Conservation (phyloP, 2,329 filamentous ascomycete genomes). For the Nannizziopsis barbatae region DNA sequence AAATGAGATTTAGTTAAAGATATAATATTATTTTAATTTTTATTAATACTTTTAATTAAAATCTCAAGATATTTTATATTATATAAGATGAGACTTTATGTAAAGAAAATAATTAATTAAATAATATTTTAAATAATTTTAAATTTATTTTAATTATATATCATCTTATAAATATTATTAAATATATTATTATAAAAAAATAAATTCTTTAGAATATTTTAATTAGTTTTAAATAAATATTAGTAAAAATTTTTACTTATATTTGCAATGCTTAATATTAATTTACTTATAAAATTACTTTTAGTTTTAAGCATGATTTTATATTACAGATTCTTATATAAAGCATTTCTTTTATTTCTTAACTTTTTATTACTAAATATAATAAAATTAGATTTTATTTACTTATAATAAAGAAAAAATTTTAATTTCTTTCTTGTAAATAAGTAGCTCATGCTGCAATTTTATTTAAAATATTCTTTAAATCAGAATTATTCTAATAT, state of each 20-base stretch:
- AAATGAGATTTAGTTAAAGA: slow-evolving; percentile 29
- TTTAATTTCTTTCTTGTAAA: neutral
- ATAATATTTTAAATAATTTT: slow-evolving; percentile 29
- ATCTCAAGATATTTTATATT: slow-evolving; percentile 23
- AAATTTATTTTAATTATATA: slow-evolving; percentile 26
- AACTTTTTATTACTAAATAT: slow-evolving; percentile 33
- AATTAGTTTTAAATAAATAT: slow-evolving; percentile 24
- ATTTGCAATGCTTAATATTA: slow-evolving; percentile 22
- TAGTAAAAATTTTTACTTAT: slow-evolving; percentile 24
- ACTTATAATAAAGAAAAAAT: too few species aligned
- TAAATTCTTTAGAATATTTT: slow-evolving; percentile 25
- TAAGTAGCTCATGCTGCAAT: neutral
- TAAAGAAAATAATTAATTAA: slow-evolving; percentile 29
- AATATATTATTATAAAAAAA: slow-evolving; percentile 30
- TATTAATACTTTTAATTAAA: slow-evolving; percentile 35
- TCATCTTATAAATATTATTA: slow-evolving; percentile 21
- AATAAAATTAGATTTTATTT: slow-evolving; percentile 18
- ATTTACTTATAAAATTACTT: slow-evolving; percentile 34
- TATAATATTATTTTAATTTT: slow-evolving; percentile 35
- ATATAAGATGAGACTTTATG: slow-evolving; percentile 24
- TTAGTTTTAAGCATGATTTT: slow-evolving; percentile 29
- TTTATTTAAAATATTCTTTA: too few species aligned
- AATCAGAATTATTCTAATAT: too few species aligned
- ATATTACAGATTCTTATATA: slow-evolving; percentile 31
- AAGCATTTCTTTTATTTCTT: slow-evolving; percentile 31